Conservation (phyloP, 306 rosid species). For the Lagenaria siceraria region DNA sequence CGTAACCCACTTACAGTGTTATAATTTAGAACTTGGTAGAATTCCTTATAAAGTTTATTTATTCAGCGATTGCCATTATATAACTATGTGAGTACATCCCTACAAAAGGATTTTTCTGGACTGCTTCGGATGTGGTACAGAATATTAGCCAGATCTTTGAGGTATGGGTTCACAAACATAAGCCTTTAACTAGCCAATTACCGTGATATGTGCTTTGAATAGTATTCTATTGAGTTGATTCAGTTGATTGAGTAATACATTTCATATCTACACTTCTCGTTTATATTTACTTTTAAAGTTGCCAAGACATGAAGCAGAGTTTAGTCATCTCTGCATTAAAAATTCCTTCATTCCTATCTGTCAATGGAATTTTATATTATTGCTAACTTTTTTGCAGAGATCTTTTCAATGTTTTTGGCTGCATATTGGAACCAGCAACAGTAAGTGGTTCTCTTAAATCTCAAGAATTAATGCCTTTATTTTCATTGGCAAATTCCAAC, state of each 20-base stretch:
- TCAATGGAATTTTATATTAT: constrained; percentile 11
- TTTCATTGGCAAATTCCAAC: not conserved
- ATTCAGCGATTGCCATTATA: not conserved
- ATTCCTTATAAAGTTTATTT: not conserved
- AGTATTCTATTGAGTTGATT: not conserved
- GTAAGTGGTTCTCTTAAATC: constrained; percentile 33
- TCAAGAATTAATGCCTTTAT: not conserved
- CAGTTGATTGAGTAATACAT: not conserved
- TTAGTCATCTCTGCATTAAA: not conserved
- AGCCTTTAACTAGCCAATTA: not conserved
- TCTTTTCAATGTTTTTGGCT: constrained; percentile 61
- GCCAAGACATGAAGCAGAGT: not conserved
- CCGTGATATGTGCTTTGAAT: not conserved
- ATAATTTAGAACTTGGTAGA: not conserved
- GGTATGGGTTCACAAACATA: not conserved
- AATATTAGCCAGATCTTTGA: not conserved
- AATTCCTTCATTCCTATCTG: not conserved
- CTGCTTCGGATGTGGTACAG: not conserved
- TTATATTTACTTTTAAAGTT: not conserved
- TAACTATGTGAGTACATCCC: not conserved
- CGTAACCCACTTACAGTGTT: not conserved
- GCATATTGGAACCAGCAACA: constrained; percentile 79
- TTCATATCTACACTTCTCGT: not conserved
- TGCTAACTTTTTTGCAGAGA: constrained; percentile 39
- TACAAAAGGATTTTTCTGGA: not conserved